phyloP scores from a whole-genome alignment of 331 rosid genomes.

The Quercus phellos region DNA sequence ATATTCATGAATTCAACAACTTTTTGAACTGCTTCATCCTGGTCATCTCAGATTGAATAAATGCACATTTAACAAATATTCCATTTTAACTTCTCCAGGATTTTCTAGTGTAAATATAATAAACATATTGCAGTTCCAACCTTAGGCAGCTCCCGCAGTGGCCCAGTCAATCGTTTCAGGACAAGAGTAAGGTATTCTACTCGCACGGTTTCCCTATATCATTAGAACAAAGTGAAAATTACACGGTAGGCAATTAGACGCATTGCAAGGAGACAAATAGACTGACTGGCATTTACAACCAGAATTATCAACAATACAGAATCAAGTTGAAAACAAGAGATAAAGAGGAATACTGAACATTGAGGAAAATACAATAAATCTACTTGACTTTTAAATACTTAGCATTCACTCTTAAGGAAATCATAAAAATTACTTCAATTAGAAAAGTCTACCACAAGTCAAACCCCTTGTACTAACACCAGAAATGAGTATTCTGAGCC shows the following conservation, averaged over 20 bases:
- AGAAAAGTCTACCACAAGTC: background rate
- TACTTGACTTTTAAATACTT: background rate
- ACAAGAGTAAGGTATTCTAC: constrained; percentile 69
- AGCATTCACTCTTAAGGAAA: background rate
- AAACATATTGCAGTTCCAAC: constrained; percentile 34
- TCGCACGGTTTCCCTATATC: constrained; percentile 62
- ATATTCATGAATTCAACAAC: constrained; percentile 89
- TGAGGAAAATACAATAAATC: background rate
- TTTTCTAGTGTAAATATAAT: background rate
- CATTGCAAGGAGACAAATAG: background rate
- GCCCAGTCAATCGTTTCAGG: constrained; percentile 62
- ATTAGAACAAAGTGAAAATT: constrained; percentile 22
- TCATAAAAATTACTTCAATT: background rate
- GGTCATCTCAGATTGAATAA: constrained; percentile 29
- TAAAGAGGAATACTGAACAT: background rate
- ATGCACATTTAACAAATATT: constrained; percentile 12
- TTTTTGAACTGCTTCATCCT: constrained; percentile 80
- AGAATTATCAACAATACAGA: background rate
- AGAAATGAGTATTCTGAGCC: no score
- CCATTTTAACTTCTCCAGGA: constrained; percentile 13
- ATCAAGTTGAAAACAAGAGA: background rate
- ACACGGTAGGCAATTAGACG: background rate
- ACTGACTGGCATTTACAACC: background rate
- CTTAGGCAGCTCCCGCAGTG: constrained; percentile 67
- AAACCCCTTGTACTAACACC: background rate